These are phyloP conservation scores for Vaccinium myrtillus DNA, from an alignment of 148 eudicot genomes.

Conservation along the genomic window DNA sequence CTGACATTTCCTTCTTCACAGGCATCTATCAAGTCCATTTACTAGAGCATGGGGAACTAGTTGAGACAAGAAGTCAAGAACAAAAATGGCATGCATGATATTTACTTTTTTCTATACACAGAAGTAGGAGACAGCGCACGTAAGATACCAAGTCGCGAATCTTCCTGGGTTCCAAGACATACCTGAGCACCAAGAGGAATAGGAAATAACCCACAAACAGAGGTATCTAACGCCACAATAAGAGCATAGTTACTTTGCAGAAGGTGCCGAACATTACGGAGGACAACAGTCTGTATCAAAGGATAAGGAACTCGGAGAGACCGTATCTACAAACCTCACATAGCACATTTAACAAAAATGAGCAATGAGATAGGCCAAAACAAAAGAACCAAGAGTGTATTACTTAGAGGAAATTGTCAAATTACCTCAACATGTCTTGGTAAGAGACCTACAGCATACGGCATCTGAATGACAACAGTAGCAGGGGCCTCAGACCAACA, in stretches of 20 bases:
- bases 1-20: not conserved
- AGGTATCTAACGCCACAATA: constrained; percentile 71
- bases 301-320: constrained; percentile 93
- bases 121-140: not conserved
- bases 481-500: constrained; percentile 98
- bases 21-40: not conserved
- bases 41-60: not conserved
- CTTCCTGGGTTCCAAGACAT: constrained; percentile 13
- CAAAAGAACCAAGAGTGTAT: not conserved
- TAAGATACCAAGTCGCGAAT: not conserved
- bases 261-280: constrained; percentile 77
- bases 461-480: constrained; percentile 73
- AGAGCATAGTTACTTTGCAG: constrained; percentile 50
- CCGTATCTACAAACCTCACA: constrained; percentile 71
- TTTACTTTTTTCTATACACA: not conserved
- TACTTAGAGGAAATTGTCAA: not conserved
- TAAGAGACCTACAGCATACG: constrained; percentile 88
- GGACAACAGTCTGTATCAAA: constrained; percentile 87
- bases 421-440: constrained; percentile 92
- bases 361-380: not conserved
- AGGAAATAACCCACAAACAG: constrained; percentile 85
- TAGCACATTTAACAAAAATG: constrained; percentile 14
- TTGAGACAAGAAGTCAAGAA: not conserved
- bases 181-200: constrained; percentile 99
- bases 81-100: not conserved